phyloP scores from a whole-genome alignment of 805 yeast species.

The Nakazawaea peltata region DNA sequence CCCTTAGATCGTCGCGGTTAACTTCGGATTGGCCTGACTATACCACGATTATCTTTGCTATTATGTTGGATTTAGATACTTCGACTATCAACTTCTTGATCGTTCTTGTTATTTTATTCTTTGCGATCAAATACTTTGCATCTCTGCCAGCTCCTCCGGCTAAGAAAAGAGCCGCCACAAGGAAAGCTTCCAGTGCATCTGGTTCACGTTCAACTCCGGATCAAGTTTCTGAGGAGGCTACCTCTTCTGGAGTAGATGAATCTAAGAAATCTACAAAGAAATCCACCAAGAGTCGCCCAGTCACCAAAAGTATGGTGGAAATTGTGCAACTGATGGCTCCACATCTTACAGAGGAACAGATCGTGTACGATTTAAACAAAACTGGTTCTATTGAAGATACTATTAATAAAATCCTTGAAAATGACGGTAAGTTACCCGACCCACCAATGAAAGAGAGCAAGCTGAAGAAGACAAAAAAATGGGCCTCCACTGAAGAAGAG shows the following conservation, averaged over 20 bases:
- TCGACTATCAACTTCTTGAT: constrained; percentile 45
- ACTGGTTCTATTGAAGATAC: constrained; percentile 81
- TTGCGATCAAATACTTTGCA: constrained; percentile 56
- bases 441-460: constrained; percentile 8
- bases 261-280: constrained; percentile 7
- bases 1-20: too few relatives aligned
- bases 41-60: too few relatives aligned
- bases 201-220: too few relatives aligned
- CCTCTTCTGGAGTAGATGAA: constrained; percentile 5
- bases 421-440: constrained; percentile 11
- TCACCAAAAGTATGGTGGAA: constrained; percentile 71
- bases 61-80: constrained; percentile 47
- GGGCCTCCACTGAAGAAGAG: constrained; percentile 35
- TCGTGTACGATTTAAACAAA: constrained; percentile 61
- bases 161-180: neutral
- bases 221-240: too few relatives aligned
- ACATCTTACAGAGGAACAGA: constrained; percentile 55
- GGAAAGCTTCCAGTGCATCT: constrained; percentile 4
- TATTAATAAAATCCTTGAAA: constrained; percentile 38
- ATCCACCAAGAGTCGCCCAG: constrained; percentile 18
- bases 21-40: too few relatives aligned
- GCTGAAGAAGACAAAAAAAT: constrained; percentile 17
- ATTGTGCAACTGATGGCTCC: constrained; percentile 84
- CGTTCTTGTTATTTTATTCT: constrained; percentile 42
- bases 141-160: constrained; percentile 30